Percentiles rank a stretch among this genome's conserved stretches.
These are phyloP conservation scores for Thielaviopsis punctulata DNA, from an alignment of 2,329 filamentous ascomycete genomes.

Conservation along the genomic window DNA sequence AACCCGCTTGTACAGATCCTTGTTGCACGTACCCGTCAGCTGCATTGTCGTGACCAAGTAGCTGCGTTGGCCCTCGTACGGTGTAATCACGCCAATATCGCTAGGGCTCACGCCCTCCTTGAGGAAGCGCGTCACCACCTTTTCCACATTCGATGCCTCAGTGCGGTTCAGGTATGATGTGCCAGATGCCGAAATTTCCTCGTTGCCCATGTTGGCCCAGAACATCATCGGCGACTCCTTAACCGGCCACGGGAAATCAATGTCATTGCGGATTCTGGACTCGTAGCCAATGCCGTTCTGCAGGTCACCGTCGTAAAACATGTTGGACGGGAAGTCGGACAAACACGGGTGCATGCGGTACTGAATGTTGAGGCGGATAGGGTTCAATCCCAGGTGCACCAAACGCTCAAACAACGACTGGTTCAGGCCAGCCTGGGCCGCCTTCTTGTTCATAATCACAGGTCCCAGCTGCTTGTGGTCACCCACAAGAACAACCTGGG, in stretches of 20 bases:
- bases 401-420: constrained; percentile 97
- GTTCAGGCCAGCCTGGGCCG: constrained; percentile 90
- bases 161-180: constrained; percentile 97
- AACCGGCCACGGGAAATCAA: constrained; percentile 97
- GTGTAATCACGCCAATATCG: constrained; percentile 94
- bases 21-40: constrained; percentile 90
- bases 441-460: constrained; percentile 99
- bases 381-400: constrained; percentile 75
- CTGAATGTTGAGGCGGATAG: constrained; percentile 88
- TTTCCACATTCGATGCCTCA: constrained; percentile 93
- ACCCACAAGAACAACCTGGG: constrained; percentile 95
- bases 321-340: constrained; percentile 94
- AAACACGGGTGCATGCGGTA: constrained; percentile 98
- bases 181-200: constrained; percentile 94
- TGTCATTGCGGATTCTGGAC: constrained; percentile 74
- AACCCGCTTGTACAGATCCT: constrained; percentile 96
- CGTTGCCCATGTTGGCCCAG: constrained; percentile 94
- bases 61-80: constrained; percentile 94
- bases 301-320: constrained; percentile 96
- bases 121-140: constrained; percentile 96
- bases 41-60: constrained; percentile 99
- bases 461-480: constrained; percentile 96
- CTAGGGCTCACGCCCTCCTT: constrained; percentile 90
- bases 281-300: constrained; percentile 91
- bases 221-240: constrained; percentile 98